A percentile compares a stretch with the other conserved stretches of the same genome.
Conservation (phyloP, 176 grass and related monocot species). For the Aegilops bicornis region DNA sequence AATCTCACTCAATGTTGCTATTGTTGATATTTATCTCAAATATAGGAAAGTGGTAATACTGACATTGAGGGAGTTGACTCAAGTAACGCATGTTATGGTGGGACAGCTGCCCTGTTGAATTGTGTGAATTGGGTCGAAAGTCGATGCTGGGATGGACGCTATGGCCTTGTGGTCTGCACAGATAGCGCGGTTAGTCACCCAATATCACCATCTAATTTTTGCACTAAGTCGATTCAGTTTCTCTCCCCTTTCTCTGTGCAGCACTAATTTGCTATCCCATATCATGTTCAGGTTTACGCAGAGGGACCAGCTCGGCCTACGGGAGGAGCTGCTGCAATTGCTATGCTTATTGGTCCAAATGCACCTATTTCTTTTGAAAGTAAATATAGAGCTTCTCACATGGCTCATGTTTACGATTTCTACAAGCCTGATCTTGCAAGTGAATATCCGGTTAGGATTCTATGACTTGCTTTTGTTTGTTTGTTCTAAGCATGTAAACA, state of each 20-base stretch:
- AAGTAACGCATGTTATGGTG: slow-evolving; percentile 93
- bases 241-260: slow-evolving; percentile 12
- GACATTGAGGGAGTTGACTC: slow-evolving; percentile 98
- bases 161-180: slow-evolving; percentile 94
- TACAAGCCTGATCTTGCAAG: slow-evolving; percentile 98
- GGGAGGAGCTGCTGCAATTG: slow-evolving; percentile 89
- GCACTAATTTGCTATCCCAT: not conserved
- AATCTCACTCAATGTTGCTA: not conserved
- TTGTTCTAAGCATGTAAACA: slow-evolving; percentile 15
- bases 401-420: slow-evolving; percentile 95
- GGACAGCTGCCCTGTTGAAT: slow-evolving; percentile 90
- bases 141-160: slow-evolving; percentile 90
- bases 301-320: slow-evolving; percentile 92
- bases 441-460: slow-evolving; percentile 85
- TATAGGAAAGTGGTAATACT: slow-evolving; percentile 85
- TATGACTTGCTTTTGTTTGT: slow-evolving; percentile 17
- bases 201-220: not conserved
- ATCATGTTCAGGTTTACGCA: slow-evolving; percentile 78
- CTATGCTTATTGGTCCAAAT: slow-evolving; percentile 96
- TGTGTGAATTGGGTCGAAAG: slow-evolving; percentile 99
- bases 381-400: slow-evolving; percentile 91
- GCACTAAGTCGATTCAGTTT: not conserved
- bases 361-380: slow-evolving; percentile 93
- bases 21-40: slow-evolving; percentile 15
- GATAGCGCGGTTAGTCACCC: slow-evolving; percentile 77